These are phyloP conservation scores for Papiliotrema fonsecae DNA, from an alignment of 1,284 basidiomycete species.

Conservation along the genomic window DNA sequence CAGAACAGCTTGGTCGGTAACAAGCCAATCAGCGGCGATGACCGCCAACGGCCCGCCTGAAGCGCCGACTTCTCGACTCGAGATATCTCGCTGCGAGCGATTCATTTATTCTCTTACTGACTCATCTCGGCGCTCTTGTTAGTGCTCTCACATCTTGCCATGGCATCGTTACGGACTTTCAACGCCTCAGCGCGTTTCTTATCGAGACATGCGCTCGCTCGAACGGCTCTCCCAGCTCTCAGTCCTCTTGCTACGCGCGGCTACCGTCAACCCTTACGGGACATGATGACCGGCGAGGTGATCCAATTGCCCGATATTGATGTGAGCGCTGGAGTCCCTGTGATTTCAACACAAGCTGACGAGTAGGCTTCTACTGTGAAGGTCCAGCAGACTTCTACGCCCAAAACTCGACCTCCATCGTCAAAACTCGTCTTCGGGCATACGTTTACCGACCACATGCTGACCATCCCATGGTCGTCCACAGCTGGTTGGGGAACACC, in stretches of 20 bases:
- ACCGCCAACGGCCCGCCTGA: too few species aligned
- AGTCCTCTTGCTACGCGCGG: not conserved
- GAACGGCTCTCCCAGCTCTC: not conserved
- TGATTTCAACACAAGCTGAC: slow-evolving; percentile 3
- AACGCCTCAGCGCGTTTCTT: not conserved
- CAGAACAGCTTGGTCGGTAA: too few species aligned
- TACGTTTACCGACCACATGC: slow-evolving; percentile 84
- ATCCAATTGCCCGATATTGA: slow-evolving; percentile 51
- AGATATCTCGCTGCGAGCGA: too few species aligned
- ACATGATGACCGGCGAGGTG: slow-evolving; percentile 53
- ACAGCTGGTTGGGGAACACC: slow-evolving; percentile 75
- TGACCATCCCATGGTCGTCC: slow-evolving; percentile 73
- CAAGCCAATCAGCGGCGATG: too few species aligned
- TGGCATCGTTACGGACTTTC: not conserved
- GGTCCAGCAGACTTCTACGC: slow-evolving; percentile 52
- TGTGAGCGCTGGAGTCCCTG: slow-evolving; percentile 28
- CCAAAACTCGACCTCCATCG: slow-evolving; percentile 45
- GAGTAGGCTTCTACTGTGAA: slow-evolving; percentile 49
- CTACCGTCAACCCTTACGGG: slow-evolving; percentile 24
- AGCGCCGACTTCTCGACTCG: not conserved
- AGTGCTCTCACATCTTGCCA: not conserved
- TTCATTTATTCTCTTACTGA: too few species aligned
- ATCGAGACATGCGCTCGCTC: not conserved
- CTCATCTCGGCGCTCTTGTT: too few species aligned
- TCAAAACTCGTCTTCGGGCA: slow-evolving; percentile 53